A percentile compares a stretch with the other conserved stretches of the same genome.
Conservation (phyloP, 306 rosid genomes). For the Quercus variabilis region DNA sequence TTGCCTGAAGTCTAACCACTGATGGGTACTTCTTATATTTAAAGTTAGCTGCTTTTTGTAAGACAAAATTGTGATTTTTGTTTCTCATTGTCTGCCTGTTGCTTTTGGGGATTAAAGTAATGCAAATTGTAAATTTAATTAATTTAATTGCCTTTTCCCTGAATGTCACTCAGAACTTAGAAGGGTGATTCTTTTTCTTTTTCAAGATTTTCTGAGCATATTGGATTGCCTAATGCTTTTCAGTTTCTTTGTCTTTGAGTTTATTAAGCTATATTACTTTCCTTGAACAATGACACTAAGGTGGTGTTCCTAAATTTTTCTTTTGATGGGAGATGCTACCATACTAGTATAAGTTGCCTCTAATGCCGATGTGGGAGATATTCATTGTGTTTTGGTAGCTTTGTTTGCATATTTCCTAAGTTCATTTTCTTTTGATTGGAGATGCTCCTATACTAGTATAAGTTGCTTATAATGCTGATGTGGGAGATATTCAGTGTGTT, state of each 20-base stretch:
- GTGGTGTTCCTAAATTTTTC: background rate
- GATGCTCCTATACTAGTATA: background rate
- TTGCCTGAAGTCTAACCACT: background rate
- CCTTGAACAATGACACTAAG: background rate
- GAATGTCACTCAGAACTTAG: background rate
- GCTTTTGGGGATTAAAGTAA: conserved; percentile 1
- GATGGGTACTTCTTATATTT: background rate
- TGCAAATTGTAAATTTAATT: background rate
- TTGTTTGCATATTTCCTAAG: background rate
- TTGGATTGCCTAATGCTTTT: background rate
- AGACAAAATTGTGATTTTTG: background rate
- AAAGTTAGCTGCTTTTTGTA: background rate
- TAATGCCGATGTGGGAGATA: background rate
- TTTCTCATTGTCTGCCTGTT: background rate
- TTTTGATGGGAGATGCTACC: background rate
- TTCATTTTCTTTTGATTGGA: background rate
- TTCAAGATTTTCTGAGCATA: background rate
- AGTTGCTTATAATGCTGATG: background rate
- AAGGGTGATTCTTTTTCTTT: background rate
- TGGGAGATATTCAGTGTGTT: background rate
- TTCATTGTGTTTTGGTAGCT: background rate
- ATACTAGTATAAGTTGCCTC: background rate
- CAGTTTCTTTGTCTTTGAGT: background rate
- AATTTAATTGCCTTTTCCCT: background rate
- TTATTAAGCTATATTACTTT: background rate